Evolutionary conservation across 2,329 filamentous ascomycete genomes (phyloP), one percentile per base, ranked within the genome.

Genomic region (Monilinia fructicola): DNA sequence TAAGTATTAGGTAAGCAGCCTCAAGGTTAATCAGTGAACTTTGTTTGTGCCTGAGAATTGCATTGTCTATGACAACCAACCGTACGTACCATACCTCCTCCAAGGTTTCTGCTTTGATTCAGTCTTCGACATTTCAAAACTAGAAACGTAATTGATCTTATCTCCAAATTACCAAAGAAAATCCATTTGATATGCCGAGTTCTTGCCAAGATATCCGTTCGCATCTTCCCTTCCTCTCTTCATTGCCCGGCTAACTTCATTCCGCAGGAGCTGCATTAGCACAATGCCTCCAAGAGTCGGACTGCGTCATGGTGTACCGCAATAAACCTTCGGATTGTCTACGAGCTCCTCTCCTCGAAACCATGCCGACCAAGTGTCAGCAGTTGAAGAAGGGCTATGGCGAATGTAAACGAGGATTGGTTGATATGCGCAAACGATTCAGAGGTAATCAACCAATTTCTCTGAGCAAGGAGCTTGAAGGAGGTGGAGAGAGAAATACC

Each of bases 341-440:
- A 55, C 90, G 91, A 59, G 84, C 88, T 23, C 94, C 94, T 4
- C 87, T 96, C 70, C 83, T 87, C 77, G 89, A 95, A 70, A 89
- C 88, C 9, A 87, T 99, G 18, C 94, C 95, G 26, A 89, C 86
- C 31, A 89, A 90, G 79, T 99, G 95, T 80, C 92, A 94, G 77
- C 94, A 97, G 79, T 85, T 99, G 68, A 92, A 94, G 78, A 93
- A 92, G 78, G 92, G 93, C 55, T 95, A 96, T 75, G 91, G 92
- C 77, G 92, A 97, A 77, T 99, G 95, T 85, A 96, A 96, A 76
- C 90, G 94, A 71, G 95, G 95, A 71, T 87, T 96, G 87, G 90
- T 98, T 73, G 95, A 99, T 78, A 99, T 99, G 95, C 91, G 95
- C 78, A 98, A 98, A 82, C 90, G 95, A 44, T 98, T 99, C 80